A percentile compares a stretch with the other conserved stretches of the same genome.
Evolutionary conservation across 192 early-diverging fungal genomes (phyloP).

Genomic region (Backusella psychrophila): DNA sequence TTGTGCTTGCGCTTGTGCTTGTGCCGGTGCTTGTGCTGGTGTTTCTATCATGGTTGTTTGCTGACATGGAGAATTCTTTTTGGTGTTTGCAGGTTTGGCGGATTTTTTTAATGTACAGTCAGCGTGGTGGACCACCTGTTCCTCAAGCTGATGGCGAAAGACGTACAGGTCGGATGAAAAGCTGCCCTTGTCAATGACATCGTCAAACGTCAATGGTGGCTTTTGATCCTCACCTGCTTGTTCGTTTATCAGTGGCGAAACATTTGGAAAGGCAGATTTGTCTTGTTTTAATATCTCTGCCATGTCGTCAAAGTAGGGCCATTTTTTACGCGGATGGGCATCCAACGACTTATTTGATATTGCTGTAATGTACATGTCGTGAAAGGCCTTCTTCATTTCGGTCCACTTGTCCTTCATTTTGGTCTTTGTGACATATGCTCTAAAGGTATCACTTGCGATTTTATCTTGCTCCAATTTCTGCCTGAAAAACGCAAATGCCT

Average conservation of each 20-base stretch:
- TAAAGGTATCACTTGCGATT: neutral
- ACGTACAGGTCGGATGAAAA: neutral
- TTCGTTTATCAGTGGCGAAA: neutral
- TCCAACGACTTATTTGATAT: neutral
- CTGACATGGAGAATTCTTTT: neutral
- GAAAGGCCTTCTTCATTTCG: neutral
- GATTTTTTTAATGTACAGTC: neutral
- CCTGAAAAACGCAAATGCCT: neutral
- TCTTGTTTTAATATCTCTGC: constrained; percentile 2
- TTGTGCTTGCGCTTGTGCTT: too few species aligned
- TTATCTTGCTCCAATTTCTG: neutral
- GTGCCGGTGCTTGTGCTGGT: neutral
- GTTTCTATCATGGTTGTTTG: neutral
- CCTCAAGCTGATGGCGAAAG: neutral
- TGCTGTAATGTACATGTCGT: neutral
- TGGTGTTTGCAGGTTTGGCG: neutral
- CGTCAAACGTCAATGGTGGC: neutral
- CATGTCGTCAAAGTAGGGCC: neutral
- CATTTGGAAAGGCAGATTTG: neutral
- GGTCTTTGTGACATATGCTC: neutral
- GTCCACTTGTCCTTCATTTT: neutral
- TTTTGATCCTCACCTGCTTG: neutral
- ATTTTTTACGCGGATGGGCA: neutral
- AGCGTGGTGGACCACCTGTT: neutral
- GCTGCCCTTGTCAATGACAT: neutral